phyloP scores from a whole-genome alignment of 768 basidiomycete species.

The Suillus discolor region DNA sequence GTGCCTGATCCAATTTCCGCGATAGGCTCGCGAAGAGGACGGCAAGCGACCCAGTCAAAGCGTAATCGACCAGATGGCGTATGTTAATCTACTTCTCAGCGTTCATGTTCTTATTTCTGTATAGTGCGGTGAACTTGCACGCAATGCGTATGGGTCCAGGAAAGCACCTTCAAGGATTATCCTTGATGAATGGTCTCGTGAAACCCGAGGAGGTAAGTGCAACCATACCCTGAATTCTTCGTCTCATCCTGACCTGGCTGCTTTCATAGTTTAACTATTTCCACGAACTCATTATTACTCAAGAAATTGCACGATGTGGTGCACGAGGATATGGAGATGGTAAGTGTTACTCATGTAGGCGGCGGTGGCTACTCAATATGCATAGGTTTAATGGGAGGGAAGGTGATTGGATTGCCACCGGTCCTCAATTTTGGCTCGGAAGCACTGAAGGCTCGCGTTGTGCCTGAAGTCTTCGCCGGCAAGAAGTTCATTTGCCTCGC shows the following conservation, averaged over 20 bases:
- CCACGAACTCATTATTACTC: slow-evolving; percentile 68
- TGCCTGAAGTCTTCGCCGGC: slow-evolving; percentile 55
- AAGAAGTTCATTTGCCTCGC: slow-evolving; percentile 76
- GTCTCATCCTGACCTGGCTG: slow-evolving; percentile 16
- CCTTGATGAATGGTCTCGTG: slow-evolving; percentile 71
- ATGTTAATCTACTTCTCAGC: slow-evolving; percentile 18
- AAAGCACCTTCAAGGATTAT: slow-evolving; percentile 78
- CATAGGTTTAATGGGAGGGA: slow-evolving; percentile 52
- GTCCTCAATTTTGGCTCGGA: slow-evolving; percentile 67
- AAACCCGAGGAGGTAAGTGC: slow-evolving; percentile 67
- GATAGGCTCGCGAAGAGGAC: slow-evolving; percentile 73
- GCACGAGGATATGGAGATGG: slow-evolving; percentile 74
- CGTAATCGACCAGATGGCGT: slow-evolving; percentile 86
- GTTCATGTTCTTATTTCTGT: background rate
- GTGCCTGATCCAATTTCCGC: slow-evolving; percentile 20
- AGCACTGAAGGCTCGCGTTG: slow-evolving; percentile 49
- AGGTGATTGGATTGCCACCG: slow-evolving; percentile 71
- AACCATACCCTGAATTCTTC: background rate
- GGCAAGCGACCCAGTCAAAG: slow-evolving; percentile 84
- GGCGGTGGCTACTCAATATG: background rate
- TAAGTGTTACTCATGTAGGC: slow-evolving; percentile 4
- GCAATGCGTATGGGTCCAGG: slow-evolving; percentile 94
- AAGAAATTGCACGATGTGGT: slow-evolving; percentile 59
- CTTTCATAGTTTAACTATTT: slow-evolving; percentile 61
- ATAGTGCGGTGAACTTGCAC: slow-evolving; percentile 69